Evolutionary conservation across 352 stramenopile species (phyloP).

Genomic region (Phytophthora hybrid): DNA sequence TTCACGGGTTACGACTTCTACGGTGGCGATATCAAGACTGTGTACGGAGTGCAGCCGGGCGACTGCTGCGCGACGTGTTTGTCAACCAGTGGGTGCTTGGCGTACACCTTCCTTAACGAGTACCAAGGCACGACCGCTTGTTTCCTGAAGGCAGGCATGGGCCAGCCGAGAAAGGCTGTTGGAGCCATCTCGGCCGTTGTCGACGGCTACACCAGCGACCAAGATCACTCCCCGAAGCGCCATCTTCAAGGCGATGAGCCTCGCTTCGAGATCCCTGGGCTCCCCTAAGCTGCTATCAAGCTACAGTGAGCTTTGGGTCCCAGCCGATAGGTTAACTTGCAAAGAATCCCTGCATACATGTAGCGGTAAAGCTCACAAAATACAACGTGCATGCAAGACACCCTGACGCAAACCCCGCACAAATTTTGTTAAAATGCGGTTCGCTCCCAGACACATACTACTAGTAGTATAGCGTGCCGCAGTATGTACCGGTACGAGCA

Average conservation of each 20-base stretch:
- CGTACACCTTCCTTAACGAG: conserved; percentile 62
- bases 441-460: too few relatives aligned
- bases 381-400: not conserved
- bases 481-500: too few relatives aligned
- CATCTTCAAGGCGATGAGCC: not conserved
- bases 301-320: not conserved
- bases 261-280: not conserved
- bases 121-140: conserved; percentile 42
- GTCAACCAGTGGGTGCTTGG: conserved; percentile 48
- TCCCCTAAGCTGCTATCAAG: not conserved
- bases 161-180: conserved; percentile 30
- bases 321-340: not conserved
- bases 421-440: too few relatives aligned
- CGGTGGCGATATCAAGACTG: conserved; percentile 53
- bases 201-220: conserved; percentile 41
- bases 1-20: conserved; percentile 60
- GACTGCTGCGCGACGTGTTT: conserved; percentile 56
- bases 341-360: too few relatives aligned
- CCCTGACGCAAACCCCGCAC: too few relatives aligned
- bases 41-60: conserved; percentile 40
- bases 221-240: conserved; percentile 19
- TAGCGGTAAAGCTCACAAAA: not conserved
- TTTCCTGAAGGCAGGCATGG: conserved; percentile 51
- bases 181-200: conserved; percentile 47
- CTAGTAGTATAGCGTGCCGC: too few relatives aligned